Evolutionary conservation across 768 basidiomycete species (phyloP).

Genomic region (Boletus fagicola): DNA sequence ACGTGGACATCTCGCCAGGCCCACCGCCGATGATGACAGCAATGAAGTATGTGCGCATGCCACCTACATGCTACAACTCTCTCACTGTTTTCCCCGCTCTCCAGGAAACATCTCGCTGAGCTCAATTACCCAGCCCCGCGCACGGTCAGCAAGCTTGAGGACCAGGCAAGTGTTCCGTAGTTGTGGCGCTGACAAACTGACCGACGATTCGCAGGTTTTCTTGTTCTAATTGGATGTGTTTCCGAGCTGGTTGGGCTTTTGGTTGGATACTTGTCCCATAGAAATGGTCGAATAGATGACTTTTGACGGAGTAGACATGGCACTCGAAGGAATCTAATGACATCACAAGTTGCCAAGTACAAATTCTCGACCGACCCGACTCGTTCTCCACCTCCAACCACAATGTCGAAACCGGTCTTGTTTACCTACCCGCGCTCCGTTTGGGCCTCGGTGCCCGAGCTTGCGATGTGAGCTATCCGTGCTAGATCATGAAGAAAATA

Average conservation of each 20-base stretch:
- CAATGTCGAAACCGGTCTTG: slow-evolving; percentile 27
- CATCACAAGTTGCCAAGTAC: not conserved
- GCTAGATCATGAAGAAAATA: too few species aligned
- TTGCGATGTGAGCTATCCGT: slow-evolving; percentile 38
- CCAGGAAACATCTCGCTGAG: slow-evolving; percentile 83
- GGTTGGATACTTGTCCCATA: slow-evolving; percentile 5
- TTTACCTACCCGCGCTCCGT: slow-evolving; percentile 39
- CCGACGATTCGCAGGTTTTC: slow-evolving; percentile 35
- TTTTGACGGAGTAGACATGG: slow-evolving; percentile 11
- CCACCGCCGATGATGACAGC: slow-evolving; percentile 77
- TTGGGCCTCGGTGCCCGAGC: slow-evolving; percentile 41
- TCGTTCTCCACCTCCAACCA: not conserved
- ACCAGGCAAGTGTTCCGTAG: slow-evolving; percentile 53
- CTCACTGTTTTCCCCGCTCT: slow-evolving; percentile 3
- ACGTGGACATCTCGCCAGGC: slow-evolving; percentile 35
- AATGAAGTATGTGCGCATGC: slow-evolving; percentile 61
- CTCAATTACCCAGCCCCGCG: slow-evolving; percentile 86
- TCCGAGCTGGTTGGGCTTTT: not conserved
- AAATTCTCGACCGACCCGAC: not conserved
- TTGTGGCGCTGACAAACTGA: slow-evolving; percentile 14
- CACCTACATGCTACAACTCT: not conserved
- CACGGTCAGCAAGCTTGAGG: slow-evolving; percentile 89
- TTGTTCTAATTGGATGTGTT: slow-evolving; percentile 34
- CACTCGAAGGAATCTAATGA: not conserved
- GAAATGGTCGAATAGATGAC: not conserved